Base-by-base conservation (phyloP, 805 yeast genomes). In the Komagataella mondaviorum region DNA sequence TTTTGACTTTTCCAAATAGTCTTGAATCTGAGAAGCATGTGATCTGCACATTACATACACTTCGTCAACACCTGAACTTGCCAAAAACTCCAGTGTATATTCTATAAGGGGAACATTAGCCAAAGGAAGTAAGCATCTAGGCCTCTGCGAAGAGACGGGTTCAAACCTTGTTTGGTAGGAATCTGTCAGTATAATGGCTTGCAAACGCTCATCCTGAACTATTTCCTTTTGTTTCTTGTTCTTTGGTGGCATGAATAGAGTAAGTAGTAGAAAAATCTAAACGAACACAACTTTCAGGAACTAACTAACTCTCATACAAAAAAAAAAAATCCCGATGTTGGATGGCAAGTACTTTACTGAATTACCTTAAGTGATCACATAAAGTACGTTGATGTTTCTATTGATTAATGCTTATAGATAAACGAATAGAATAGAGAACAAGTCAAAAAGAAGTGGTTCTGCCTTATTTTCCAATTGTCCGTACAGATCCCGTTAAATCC, bases 71-170 rank as follows among this genome's bases (percentile, higher is more conserved):
- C 88, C 88, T 3, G 96, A 88, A 57, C 80, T 84, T 8, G 97
- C 96, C 48, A 93, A 73, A 63, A 93, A 93, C 68, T 93, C 98
- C 51, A 93, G 71, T 2, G 99, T 93, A 65, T 93, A 93, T 64
- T 93, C 98, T 55, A 93, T 80, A 61, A 93, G 75, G 7, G 99
- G 99, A 17, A 88, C 88, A 62, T 90, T 91, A 24, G 96, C 96
- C 53, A 93, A 69, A 2, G 97, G 97, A 55, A 93, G 71, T 46
- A 93, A 72, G 69, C 99, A 93, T 64, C 99, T 76, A 45, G 99
- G 99, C 55, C 73, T 80, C 17, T 80, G 81, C 2, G 88, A 75
- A 1, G 97, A 87, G 56, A 93, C 71, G 6, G 99, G 99, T 86
- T 85, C 82, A 67, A 93, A 93, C 59, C 96, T 74, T 1, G 93